These are phyloP conservation scores for Exophiala oligosperma DNA, from an alignment of 2,329 filamentous ascomycete genomes.

Conservation along the genomic window DNA sequence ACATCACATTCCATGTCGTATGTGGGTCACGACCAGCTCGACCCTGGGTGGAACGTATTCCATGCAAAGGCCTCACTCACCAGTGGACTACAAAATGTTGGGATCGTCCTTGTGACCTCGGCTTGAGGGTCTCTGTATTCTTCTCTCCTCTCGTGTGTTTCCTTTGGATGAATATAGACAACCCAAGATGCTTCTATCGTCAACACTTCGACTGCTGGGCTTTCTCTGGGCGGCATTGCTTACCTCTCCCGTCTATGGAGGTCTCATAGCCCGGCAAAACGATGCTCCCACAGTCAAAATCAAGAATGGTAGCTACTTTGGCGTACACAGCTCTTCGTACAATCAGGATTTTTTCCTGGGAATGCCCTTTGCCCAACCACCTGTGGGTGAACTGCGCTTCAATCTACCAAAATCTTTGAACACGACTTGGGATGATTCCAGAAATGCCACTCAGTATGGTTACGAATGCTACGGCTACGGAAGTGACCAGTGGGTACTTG, in stretches of 20 bases:
- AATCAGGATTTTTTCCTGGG: slow-evolving; percentile 48
- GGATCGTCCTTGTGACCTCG: too few relatives aligned
- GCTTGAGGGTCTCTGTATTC: too few relatives aligned
- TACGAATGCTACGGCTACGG: slow-evolving; percentile 55
- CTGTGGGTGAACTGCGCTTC: slow-evolving; percentile 55
- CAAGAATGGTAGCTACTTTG: slow-evolving; percentile 51
- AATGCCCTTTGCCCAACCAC: slow-evolving; percentile 37
- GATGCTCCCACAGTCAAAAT: slow-evolving; percentile 10
- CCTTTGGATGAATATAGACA: neutral
- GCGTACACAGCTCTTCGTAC: slow-evolving; percentile 42
- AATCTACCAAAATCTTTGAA: slow-evolving; percentile 52
- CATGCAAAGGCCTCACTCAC: too few relatives aligned
- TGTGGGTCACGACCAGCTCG: too few relatives aligned
- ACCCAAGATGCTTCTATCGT: neutral
- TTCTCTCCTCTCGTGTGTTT: too few relatives aligned
- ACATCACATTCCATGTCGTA: too few relatives aligned
- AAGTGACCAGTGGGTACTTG: slow-evolving; percentile 28
- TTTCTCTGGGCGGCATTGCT: neutral
- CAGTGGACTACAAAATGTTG: too few relatives aligned
- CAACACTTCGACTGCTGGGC: neutral
- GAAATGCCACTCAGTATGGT: slow-evolving; percentile 47
- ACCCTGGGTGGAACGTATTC: too few relatives aligned
- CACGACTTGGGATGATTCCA: slow-evolving; percentile 42
- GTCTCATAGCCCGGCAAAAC: slow-evolving; percentile 2
- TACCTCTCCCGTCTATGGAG: neutral